A percentile compares a stretch with the other conserved stretches of the same genome.
These are phyloP conservation scores for Pyrenophora tritici-repentis DNA, from an alignment of 2,329 filamentous ascomycete species.

Conservation along the genomic window DNA sequence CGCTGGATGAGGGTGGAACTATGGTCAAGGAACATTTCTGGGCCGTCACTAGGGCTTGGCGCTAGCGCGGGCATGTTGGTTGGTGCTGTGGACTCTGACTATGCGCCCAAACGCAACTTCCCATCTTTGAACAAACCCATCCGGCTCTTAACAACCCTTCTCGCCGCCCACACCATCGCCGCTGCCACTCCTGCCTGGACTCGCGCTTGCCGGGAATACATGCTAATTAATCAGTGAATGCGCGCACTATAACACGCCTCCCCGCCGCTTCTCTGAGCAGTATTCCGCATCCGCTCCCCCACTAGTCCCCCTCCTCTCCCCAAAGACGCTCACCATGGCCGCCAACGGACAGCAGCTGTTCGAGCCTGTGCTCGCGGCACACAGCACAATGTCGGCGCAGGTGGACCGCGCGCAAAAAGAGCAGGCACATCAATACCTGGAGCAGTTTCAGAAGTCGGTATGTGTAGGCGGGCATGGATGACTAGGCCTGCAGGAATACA, in stretches of 20 bases:
- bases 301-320: slow-evolving; percentile 10
- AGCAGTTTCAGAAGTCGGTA: slow-evolving; percentile 98
- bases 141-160: slow-evolving; percentile 10
- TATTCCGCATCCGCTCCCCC: slow-evolving; percentile 29
- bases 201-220: not conserved
- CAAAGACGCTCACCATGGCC: slow-evolving; percentile 62
- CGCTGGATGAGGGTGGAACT: slow-evolving; percentile 22
- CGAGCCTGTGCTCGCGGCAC: slow-evolving; percentile 82
- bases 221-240: slow-evolving; percentile 26
- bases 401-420: slow-evolving; percentile 82
- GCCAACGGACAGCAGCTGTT: slow-evolving; percentile 72
- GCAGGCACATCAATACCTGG: slow-evolving; percentile 87
- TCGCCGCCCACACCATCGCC: slow-evolving; percentile 1
- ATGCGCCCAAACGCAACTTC: slow-evolving; percentile 30
- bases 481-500: slow-evolving; percentile 16
- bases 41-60: slow-evolving; percentile 32
- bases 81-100: slow-evolving; percentile 30
- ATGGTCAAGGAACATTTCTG: slow-evolving; percentile 31
- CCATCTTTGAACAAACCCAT: slow-evolving; percentile 27
- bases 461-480: slow-evolving; percentile 44
- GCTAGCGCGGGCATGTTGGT: slow-evolving; percentile 22
- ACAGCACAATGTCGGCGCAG: slow-evolving; percentile 90
- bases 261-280: slow-evolving; percentile 33
- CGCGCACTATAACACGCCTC: slow-evolving; percentile 29
- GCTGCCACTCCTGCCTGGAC: slow-evolving; percentile 1